phyloP scores from a whole-genome alignment of 1,284 basidiomycete genomes.

The Trametes hirsuta region DNA sequence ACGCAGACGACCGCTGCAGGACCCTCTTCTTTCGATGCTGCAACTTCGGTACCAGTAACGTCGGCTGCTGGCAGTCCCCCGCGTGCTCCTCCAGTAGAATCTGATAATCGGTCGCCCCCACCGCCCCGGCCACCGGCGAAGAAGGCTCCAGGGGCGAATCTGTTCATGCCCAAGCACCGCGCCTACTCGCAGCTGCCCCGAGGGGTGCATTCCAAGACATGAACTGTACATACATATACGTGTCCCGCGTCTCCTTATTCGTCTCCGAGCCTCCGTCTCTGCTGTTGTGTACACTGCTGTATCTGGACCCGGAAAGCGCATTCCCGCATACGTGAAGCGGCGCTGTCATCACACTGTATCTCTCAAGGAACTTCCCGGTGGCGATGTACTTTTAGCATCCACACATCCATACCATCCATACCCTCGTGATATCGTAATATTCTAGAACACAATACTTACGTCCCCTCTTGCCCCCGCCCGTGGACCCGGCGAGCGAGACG shows the following conservation, averaged over 20 bases:
- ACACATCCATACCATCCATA: slow-evolving; percentile 14
- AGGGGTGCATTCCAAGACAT: slow-evolving; percentile 22
- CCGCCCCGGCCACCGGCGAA: slow-evolving; percentile 40
- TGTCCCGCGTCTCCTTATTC: not conserved
- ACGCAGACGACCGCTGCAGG: not conserved
- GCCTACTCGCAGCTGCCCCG: slow-evolving; percentile 57
- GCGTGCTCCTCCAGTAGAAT: slow-evolving; percentile 12
- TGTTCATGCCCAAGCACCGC: slow-evolving; percentile 79
- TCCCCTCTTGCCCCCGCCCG: not conserved
- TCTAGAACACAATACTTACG: not conserved
- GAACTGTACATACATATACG: not conserved
- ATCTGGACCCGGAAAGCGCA: slow-evolving; percentile 7
- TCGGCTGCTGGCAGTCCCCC: slow-evolving; percentile 9
- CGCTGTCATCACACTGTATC: slow-evolving; percentile 10
- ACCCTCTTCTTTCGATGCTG: slow-evolving; percentile 18
- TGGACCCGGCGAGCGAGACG: not conserved
- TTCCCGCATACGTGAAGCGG: slow-evolving; percentile 1
- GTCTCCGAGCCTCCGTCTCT: not conserved
- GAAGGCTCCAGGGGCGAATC: slow-evolving; percentile 64
- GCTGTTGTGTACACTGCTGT: slow-evolving; percentile 4
- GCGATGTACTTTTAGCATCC: slow-evolving; percentile 16
- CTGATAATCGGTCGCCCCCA: slow-evolving; percentile 14
- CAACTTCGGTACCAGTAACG: not conserved
- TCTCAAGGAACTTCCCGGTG: slow-evolving; percentile 12
- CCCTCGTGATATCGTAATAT: slow-evolving; percentile 10